Evolutionary conservation across 805 yeast genomes (phyloP).

Genomic region (Wickerhamomyces strasburgensis): DNA sequence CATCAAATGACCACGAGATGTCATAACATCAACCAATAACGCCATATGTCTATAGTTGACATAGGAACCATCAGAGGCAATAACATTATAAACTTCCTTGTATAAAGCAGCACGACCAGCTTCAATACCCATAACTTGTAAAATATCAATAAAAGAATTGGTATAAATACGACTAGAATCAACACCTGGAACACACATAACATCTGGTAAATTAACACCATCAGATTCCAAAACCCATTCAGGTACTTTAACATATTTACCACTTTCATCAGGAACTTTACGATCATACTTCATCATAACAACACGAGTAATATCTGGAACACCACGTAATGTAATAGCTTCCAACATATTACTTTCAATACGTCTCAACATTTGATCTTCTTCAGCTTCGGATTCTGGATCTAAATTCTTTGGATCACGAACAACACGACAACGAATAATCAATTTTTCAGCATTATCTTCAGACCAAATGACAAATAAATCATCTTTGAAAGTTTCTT

Average conservation of each 20-base stretch:
- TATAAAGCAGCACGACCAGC: constrained; percentile 94
- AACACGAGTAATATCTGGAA: constrained; percentile 80
- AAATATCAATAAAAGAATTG: constrained; percentile 92
- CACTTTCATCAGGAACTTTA: constrained; percentile 67
- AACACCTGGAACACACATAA: constrained; percentile 92
- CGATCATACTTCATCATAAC: constrained; percentile 80
- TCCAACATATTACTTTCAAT: constrained; percentile 96
- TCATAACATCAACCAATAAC: constrained; percentile 94
- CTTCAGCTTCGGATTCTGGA: constrained; percentile 93
- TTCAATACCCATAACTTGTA: constrained; percentile 95
- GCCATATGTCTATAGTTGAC: constrained; percentile 99
- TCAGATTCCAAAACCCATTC: constrained; percentile 99
- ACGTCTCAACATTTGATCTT: constrained; percentile 91
- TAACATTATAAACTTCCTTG: constrained; percentile 92
- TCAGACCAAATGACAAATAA: constrained; percentile 98
- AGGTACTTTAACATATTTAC: constrained; percentile 83
- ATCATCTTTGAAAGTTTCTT: constrained; percentile 90
- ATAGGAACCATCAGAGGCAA: constrained; percentile 99
- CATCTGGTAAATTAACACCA: constrained; percentile 94
- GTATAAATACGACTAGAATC: constrained; percentile 89
- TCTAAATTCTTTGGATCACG: constrained; percentile 93
- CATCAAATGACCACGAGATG: constrained; percentile 96
- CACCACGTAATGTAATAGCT: constrained; percentile 92
- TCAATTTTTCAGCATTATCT: constrained; percentile 95
- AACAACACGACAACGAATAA: constrained; percentile 96